These are phyloP conservation scores for Herpetospermum pedunculosum DNA, from an alignment of 306 rosid genomes.

Conservation along the genomic window DNA sequence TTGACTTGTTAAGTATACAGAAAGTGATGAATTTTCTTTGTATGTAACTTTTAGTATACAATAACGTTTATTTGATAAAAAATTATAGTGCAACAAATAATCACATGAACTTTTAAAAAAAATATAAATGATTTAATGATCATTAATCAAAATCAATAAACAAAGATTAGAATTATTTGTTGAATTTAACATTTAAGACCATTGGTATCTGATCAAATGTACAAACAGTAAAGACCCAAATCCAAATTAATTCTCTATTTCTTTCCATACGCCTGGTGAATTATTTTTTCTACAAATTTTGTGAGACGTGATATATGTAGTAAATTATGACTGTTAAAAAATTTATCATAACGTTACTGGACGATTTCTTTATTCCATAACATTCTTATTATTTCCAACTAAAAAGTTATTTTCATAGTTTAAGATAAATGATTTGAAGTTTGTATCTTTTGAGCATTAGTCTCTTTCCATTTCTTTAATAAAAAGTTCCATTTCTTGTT, in stretches of 20 bases:
- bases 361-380: not conserved
- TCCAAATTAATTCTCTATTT: not conserved
- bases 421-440: too few species aligned
- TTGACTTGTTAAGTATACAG: not conserved
- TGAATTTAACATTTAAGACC: not conserved
- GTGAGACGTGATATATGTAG: not conserved
- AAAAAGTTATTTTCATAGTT: not conserved
- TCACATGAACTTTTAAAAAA: not conserved
- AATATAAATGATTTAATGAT: not conserved
- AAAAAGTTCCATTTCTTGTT: too few species aligned
- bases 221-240: not conserved
- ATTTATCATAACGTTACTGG: not conserved
- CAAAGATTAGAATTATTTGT: not conserved
- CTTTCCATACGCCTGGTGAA: not conserved
- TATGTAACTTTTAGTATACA: not conserved
- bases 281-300: not conserved
- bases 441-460: too few species aligned
- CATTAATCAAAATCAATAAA: not conserved
- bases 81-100: not conserved
- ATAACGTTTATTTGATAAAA: too few species aligned
- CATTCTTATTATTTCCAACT: not conserved
- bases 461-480: too few species aligned
- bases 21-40: not conserved
- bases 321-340: not conserved
- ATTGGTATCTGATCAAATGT: not conserved